Evolutionary conservation across 148 eudicot genomes (phyloP), one percentile per base, ranked within the genome.

Genomic region (Hydrangea macrophylla): DNA sequence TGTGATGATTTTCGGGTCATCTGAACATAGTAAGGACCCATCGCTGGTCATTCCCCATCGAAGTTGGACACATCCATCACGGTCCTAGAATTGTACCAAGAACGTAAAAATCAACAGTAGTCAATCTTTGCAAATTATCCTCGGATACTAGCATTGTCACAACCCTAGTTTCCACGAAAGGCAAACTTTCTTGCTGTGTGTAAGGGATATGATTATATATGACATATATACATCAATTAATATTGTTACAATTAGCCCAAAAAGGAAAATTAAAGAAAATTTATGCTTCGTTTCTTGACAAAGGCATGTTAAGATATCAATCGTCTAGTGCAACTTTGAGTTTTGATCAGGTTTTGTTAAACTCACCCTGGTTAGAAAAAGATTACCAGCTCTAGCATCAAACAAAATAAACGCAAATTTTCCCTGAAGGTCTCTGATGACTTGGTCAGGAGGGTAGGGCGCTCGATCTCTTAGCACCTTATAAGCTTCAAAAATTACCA

Each of bases 381-480:
- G 72, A 32, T 42, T 32, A 26, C 59, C 32, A 40, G 53, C 60
- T 68, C 64, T 71, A 50, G 69, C 57, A 66, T 76, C 81, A 57
- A 70, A 74, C 27, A 81, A 58, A 32, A 79, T 26, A 31, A 79
- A 84, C 18, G 79, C 72, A 55, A 73, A 78, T 58, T 58, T 79
- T 26, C 84, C 83, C 35, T 70, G 36, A 33, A 82, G 76, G 44
- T 66, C 79, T 65, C 23, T 70, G 60, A 82, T 54, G 22, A 81
- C 79, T 81, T 84, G 85, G 64, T 73, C 81, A 3, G 79, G 74
- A 32, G 85, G 79, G 55, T 78, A 78, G 32, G 81, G 81, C 4
- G 69, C 79, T 6, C 81, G 61, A 58, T 73, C 75, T 30, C 81
- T 63, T 15, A 71, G 24, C 12, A 57, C 74, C 44, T 68, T 72